Evolutionary conservation across 495 filamentous ascomycete species (phyloP).

Genomic region (Platismatia glauca): DNA sequence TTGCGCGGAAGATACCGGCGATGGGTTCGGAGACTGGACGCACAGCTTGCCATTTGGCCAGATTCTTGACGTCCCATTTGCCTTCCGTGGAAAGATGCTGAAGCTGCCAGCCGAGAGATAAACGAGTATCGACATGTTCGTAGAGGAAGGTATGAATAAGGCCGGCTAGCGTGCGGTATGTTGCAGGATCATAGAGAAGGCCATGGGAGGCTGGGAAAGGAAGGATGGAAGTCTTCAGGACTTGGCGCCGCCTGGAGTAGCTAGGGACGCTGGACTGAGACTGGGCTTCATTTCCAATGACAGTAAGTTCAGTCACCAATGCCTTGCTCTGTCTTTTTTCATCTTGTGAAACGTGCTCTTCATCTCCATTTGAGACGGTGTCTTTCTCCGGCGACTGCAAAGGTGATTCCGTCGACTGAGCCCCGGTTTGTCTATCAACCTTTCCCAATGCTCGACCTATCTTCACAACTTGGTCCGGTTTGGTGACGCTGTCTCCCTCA

Average conservation of each 20-base stretch:
- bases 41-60: slow-evolving; percentile 80
- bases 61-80: slow-evolving; percentile 98
- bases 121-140: slow-evolving; percentile 61
- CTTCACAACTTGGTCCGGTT: slow-evolving; percentile 58
- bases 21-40: slow-evolving; percentile 70
- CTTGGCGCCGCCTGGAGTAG: slow-evolving; percentile 29
- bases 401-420: not conserved
- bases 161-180: slow-evolving; percentile 66
- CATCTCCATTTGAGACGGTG: not conserved
- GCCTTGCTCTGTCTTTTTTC: slow-evolving; percentile 10
- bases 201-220: slow-evolving; percentile 76
- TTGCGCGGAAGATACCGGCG: slow-evolving; percentile 62
- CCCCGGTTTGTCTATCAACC: not conserved
- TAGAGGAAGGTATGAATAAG: slow-evolving; percentile 75
- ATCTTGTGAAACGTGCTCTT: not conserved
- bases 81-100: slow-evolving; percentile 76
- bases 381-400: not conserved
- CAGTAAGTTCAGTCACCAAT: slow-evolving; percentile 12
- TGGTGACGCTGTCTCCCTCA: slow-evolving; percentile 65
- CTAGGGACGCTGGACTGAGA: not conserved
- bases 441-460: slow-evolving; percentile 52
- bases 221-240: slow-evolving; percentile 62
- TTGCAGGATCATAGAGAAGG: slow-evolving; percentile 70
- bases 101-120: slow-evolving; percentile 83
- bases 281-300: slow-evolving; percentile 6